Percentiles rank a stretch among this genome's conserved stretches.
These are phyloP conservation scores for Senna tora DNA, from an alignment of 306 rosid genomes.

Conservation along the genomic window DNA sequence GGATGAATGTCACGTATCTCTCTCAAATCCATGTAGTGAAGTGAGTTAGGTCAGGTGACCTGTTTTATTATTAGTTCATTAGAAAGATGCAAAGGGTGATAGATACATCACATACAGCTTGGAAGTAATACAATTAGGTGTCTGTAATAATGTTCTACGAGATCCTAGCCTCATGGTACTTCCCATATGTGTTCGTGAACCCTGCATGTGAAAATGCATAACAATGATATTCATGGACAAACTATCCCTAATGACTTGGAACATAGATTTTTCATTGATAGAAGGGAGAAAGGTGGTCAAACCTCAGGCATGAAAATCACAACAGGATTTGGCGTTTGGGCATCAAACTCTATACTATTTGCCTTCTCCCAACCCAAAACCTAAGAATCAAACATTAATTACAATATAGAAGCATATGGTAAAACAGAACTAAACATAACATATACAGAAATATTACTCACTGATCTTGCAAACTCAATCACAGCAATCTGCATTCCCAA, in stretches of 20 bases:
- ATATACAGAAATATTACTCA: slow-evolving; percentile 51
- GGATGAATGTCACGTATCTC: neutral
- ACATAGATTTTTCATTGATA: slow-evolving; percentile 6
- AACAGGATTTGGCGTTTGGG: slow-evolving; percentile 78
- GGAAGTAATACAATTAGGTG: slow-evolving; percentile 78
- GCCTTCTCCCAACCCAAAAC: slow-evolving; percentile 90
- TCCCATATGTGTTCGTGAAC: slow-evolving; percentile 97
- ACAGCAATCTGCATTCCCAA: slow-evolving; percentile 98
- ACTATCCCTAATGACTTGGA: slow-evolving; percentile 20
- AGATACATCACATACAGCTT: slow-evolving; percentile 74
- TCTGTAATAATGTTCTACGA: slow-evolving; percentile 80
- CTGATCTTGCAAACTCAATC: slow-evolving; percentile 93
- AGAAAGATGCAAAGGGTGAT: slow-evolving; percentile 27
- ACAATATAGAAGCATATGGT: slow-evolving; percentile 23
- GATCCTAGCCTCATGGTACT: slow-evolving; percentile 99
- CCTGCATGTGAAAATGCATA: slow-evolving; percentile 50
- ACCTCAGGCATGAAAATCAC: slow-evolving; percentile 99
- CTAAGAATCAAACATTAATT: slow-evolving; percentile 51
- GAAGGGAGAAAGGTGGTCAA: neutral
- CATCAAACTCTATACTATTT: slow-evolving; percentile 81
- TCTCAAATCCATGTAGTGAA: neutral
- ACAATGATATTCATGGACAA: neutral
- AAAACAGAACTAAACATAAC: slow-evolving; percentile 29
- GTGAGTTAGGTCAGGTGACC: slow-evolving; percentile 1
- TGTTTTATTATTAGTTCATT: slow-evolving; percentile 19